Base-by-base conservation (phyloP, 768 basidiomycete species). In the Sutorius australiensis region DNA sequence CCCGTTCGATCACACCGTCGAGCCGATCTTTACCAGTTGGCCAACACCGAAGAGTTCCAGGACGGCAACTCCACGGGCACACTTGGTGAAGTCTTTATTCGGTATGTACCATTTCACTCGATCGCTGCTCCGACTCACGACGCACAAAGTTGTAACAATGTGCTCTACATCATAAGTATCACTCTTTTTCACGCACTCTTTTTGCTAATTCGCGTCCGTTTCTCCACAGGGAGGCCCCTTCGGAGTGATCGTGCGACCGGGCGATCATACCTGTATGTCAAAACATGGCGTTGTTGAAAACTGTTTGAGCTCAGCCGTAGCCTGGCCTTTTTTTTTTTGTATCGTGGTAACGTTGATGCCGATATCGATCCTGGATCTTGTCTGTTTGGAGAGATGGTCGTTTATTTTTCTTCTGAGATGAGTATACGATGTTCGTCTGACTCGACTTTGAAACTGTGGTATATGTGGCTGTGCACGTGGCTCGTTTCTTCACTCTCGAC, bases 31-130 rank as follows among this genome's bases (percentile, higher is more conserved):
- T 12, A 14, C 5, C 34, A 99, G 95, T 79, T 99, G 48, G 95
- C 95, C n/a, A 98, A 98, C 71, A 95, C 97, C 3, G 97, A 98
- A 71, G 97, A 99, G 70, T 95, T 88, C 62, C 94, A 98, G 70
- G 91, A 97, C 61, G 95, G 94, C 21, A 82, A 91, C 71, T 95
- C 92, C 8, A 97, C 91, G 56, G 97, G 97, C 32, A 87, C 94
- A 1, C 77, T 99, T n/a, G 97, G 97, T 59, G 97, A 99, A 73
- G 94, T 99, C 40, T 98, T 98, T 74, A 97, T 99, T 68, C 83
- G 97, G 93, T 92, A 64, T 55, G 87, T 67, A 14, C 28, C 38
- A 21, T 36, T 21, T 36, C 33, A 32, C 24, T 42, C 39, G 13
- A 19, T 19, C 21, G 2, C 21, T 10, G 14, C 50, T 16, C 61